phyloP scores from a whole-genome alignment of 1,284 basidiomycete genomes.

The Ganoderma meredithae region DNA sequence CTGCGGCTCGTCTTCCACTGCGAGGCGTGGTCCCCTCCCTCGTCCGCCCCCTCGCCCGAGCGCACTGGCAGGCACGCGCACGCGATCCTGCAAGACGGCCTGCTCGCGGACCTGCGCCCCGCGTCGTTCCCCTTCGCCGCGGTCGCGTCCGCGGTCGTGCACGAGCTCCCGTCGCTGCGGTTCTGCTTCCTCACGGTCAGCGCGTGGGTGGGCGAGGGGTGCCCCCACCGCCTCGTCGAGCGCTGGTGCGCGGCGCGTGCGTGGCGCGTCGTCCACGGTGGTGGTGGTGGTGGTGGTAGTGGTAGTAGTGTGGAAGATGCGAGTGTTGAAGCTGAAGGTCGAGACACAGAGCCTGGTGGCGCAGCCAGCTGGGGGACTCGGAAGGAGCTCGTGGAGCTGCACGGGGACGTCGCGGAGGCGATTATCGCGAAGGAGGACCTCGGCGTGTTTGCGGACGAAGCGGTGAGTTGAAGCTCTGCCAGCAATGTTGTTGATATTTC shows the following conservation, averaged over 20 bases:
- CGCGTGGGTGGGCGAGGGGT: neutral
- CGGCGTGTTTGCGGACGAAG: neutral
- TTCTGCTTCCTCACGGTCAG: neutral
- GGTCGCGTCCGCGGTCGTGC: neutral
- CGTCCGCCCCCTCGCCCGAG: too few relatives aligned
- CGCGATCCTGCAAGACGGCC: neutral
- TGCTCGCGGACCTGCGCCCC: neutral
- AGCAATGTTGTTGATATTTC: too few relatives aligned
- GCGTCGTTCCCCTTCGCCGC: neutral
- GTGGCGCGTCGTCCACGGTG: neutral
- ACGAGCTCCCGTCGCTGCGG: neutral
- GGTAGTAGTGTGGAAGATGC: neutral
- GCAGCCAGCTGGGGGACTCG: neutral
- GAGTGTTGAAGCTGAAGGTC: too few relatives aligned
- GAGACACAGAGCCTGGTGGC: too few relatives aligned
- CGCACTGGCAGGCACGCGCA: too few relatives aligned
- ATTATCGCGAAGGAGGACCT: neutral
- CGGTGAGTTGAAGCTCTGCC: neutral
- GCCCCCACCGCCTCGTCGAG: neutral
- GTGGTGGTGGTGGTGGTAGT: too few relatives aligned
- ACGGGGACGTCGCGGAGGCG: neutral
- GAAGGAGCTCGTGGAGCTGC: constrained; percentile 4
- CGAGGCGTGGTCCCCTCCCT: neutral
- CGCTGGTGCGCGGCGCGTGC: neutral
- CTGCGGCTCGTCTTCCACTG: neutral